phyloP scores from a whole-genome alignment of 108 stramenopile genomes.

The Fragilaria radians region DNA sequence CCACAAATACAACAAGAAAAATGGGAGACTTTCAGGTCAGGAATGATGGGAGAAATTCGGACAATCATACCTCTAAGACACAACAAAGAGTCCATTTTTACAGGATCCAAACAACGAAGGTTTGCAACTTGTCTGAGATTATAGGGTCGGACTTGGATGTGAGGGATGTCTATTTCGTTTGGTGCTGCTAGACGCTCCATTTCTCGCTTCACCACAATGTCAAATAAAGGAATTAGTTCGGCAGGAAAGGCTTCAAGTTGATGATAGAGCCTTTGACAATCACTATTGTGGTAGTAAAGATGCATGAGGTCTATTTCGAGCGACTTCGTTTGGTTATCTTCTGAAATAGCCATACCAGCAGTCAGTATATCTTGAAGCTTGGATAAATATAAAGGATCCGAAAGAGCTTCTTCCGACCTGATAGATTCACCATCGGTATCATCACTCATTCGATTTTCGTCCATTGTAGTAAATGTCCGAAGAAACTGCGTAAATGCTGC shows the following conservation, averaged over 20 bases:
- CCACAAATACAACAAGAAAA: constrained; percentile 91
- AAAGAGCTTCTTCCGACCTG: constrained; percentile 15
- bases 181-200: constrained; percentile 33
- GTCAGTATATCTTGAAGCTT: constrained; percentile 5
- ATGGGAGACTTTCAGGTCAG: constrained; percentile 94
- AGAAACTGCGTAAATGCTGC: constrained; percentile 73
- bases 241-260: constrained; percentile 92
- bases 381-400: background rate
- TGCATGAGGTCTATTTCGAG: constrained; percentile 92
- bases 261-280: constrained; percentile 81
- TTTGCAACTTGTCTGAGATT: constrained; percentile 77
- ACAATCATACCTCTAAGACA: constrained; percentile 96
- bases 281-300: constrained; percentile 76
- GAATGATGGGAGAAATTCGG: constrained; percentile 89
- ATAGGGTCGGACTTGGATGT: constrained; percentile 90
- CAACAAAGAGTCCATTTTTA: constrained; percentile 88
- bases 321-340: constrained; percentile 26
- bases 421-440: constrained; percentile 11
- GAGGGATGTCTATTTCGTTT: constrained; percentile 36
- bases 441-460: constrained; percentile 18
- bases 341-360: constrained; percentile 1
- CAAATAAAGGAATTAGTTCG: constrained; percentile 95
- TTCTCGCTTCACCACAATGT: constrained; percentile 76
- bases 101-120: constrained; percentile 90
- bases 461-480: constrained; percentile 50